A percentile compares a stretch with the other conserved stretches of the same genome.
Evolutionary conservation across 805 yeast species (phyloP).

Genomic region (Pichia kluyveri): DNA sequence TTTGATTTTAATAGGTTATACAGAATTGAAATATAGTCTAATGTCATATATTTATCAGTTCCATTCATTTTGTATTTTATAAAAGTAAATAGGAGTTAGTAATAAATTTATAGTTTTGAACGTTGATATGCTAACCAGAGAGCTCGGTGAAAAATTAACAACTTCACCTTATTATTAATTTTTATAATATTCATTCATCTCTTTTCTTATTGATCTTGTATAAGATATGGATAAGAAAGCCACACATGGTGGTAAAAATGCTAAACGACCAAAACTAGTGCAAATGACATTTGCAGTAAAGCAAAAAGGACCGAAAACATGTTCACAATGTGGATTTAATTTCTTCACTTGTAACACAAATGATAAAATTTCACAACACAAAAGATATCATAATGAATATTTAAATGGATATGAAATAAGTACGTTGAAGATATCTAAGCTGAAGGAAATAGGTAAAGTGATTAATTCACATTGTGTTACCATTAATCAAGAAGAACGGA

Average conservation of each 20-base stretch:
- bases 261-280: neutral
- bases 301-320: neutral
- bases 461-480: neutral
- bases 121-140: too few relatives aligned
- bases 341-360: neutral
- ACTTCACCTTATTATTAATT: too few relatives aligned
- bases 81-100: too few relatives aligned
- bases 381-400: neutral
- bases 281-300: neutral
- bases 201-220: too few relatives aligned
- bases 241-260: too few relatives aligned
- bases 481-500: neutral
- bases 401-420: neutral
- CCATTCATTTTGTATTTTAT: too few relatives aligned
- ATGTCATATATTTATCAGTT: too few relatives aligned
- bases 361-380: neutral
- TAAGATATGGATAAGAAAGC: too few relatives aligned
- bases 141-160: too few relatives aligned
- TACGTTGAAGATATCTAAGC: neutral
- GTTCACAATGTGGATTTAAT: neutral
- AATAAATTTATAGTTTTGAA: too few relatives aligned
- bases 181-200: too few relatives aligned
- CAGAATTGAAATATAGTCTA: constrained; percentile 5
- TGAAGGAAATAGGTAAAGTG: neutral
- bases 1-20: constrained; percentile 25